These are phyloP conservation scores for Curvularia hawaiiensis DNA, from an alignment of 2,329 filamentous ascomycete species.

Conservation along the genomic window DNA sequence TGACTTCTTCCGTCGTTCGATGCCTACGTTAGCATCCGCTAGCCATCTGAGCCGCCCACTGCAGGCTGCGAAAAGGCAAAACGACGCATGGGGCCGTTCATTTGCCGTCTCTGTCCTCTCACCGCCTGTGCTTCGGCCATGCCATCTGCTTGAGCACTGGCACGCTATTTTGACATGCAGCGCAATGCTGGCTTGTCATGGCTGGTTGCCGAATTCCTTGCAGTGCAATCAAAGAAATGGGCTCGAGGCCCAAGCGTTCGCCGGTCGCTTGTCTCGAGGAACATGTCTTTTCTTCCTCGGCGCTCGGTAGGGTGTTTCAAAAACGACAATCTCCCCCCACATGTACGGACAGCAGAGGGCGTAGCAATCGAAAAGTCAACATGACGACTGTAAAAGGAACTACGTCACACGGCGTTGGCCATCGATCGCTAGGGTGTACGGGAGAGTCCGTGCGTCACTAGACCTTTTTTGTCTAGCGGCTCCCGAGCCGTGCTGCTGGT, in stretches of 20 bases:
- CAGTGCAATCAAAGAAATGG: not conserved
- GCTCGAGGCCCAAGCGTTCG: not conserved
- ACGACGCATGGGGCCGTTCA: slow-evolving; percentile 3
- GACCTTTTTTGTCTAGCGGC: not conserved
- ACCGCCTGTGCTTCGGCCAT: not conserved
- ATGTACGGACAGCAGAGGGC: not conserved
- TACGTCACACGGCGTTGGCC: slow-evolving; percentile 10
- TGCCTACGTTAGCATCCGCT: not conserved
- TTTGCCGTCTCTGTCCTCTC: slow-evolving; percentile 5
- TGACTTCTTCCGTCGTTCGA: not conserved
- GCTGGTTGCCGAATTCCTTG: not conserved
- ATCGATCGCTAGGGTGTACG: slow-evolving; percentile 7
- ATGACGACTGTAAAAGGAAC: slow-evolving; percentile 8
- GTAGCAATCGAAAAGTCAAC: slow-evolving; percentile 8
- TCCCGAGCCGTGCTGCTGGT: slow-evolving; percentile 3
- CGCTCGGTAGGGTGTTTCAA: not conserved
- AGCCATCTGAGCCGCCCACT: slow-evolving; percentile 1
- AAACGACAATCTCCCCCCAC: slow-evolving; percentile 1
- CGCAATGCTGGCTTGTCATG: not conserved
- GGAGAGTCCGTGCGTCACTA: not conserved
- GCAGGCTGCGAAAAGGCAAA: not conserved
- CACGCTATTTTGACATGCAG: not conserved
- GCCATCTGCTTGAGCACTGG: not conserved
- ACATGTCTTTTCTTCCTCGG: not conserved
- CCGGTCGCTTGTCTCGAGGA: slow-evolving; percentile 1